Base-by-base conservation (phyloP, 176 grass and related monocot species). In the Areca catechu region DNA sequence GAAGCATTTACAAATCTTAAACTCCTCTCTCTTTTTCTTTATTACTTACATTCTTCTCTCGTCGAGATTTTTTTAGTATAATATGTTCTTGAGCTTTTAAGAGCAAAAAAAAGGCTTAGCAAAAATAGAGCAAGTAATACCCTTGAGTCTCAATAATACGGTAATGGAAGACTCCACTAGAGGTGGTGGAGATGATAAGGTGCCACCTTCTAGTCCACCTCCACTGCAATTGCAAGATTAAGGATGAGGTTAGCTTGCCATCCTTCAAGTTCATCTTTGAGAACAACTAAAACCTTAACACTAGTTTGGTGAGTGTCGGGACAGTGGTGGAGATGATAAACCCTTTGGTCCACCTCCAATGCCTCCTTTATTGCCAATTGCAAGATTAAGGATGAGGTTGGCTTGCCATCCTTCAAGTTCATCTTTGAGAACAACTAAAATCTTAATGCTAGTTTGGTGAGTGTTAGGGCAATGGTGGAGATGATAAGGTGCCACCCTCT, bases 171-270 rank as follows among this genome's bases (percentile, higher is more conserved):
- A 81, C 24, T 6, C 1, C 27, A 56, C 77, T 58, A 74, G 6
- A 69, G 81, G 58, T 70, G 62, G 19, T 1, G 73, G 63, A 10
- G 57, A 59, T 19, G 82, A 58, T 22, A 16, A 7, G 5, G 18
- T 49, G 1, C 50, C 23, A 55, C 23, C 69, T 54, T 60, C 56
- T 21, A 69, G 22, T 64, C 51, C 77, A 43, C 4, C n/a, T 20
- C 69, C 20, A 29, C 5, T 29, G 4, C 69, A 34, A 53, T 50
- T 25, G 10, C 56, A 43, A 74, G 28, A 20, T 65, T 20, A 25
- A 76, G 53, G 74, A 82, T 71, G 87, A 90, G 56, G 58, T 85
- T 59, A 55, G 74, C 27, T 75, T 74, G 59, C 71, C 71, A 2
- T 68, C 71, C 17, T 79, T 72, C 69, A 54, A 53, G 58, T 62